A percentile compares a stretch with the other conserved stretches of the same genome.
Conservation (phyloP, 2,329 filamentous ascomycete species). For the Nigrospora osmanthi region DNA sequence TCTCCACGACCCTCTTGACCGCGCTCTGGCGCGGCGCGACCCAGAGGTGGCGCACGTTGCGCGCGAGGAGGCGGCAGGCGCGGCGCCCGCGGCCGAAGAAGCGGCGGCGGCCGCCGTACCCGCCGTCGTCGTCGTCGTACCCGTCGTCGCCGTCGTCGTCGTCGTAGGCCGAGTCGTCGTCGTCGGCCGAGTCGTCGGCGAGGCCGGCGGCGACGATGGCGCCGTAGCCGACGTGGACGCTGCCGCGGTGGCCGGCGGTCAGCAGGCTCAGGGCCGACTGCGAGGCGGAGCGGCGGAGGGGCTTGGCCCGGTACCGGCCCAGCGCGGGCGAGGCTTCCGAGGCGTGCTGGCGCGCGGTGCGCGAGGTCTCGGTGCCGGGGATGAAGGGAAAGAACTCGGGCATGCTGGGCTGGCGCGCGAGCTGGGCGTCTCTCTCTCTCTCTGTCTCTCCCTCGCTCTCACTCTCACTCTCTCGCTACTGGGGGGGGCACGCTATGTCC, state of each 20-base stretch:
- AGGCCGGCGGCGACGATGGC: constrained; percentile 38
- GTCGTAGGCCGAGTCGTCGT: constrained; percentile 13
- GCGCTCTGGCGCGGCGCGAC: constrained; percentile 51
- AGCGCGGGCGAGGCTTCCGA: constrained; percentile 52
- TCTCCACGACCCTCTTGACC: constrained; percentile 50
- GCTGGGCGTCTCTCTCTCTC: background rate
- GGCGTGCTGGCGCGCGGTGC: constrained; percentile 32
- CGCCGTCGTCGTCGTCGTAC: constrained; percentile 11
- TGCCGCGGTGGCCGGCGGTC: constrained; percentile 32
- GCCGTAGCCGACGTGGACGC: constrained; percentile 50
- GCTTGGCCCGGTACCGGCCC: constrained; percentile 58
- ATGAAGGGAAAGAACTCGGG: constrained; percentile 62
- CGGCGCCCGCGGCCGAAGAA: constrained; percentile 15
- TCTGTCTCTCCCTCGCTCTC: background rate
- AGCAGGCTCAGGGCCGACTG: constrained; percentile 30
- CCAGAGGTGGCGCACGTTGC: constrained; percentile 44
- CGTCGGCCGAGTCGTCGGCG: constrained; percentile 19
- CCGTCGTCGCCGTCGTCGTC: constrained; percentile 17
- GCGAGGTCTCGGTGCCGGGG: constrained; percentile 51
- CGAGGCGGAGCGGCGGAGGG: constrained; percentile 15
- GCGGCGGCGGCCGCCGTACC: constrained; percentile 18
- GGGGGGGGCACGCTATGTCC: too few species aligned
- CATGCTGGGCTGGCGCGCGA: constrained; percentile 32
- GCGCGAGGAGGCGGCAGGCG: constrained; percentile 13
- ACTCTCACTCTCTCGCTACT: background rate